Conservation (phyloP, 208 protist genomes). For the Leishmania aethiopica region DNA sequence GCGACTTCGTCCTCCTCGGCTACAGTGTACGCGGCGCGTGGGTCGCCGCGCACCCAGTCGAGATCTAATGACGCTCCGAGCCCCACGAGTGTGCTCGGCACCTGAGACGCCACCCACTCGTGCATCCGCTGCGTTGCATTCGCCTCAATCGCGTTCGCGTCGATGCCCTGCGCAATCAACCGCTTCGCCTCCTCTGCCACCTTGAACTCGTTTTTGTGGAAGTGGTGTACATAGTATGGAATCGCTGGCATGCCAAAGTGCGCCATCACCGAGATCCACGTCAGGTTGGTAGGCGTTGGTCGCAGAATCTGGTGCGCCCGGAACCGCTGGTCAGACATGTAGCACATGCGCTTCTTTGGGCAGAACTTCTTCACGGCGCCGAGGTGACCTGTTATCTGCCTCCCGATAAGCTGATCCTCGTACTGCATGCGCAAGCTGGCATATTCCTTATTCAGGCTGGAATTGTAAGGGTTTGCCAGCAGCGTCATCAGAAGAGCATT, state of each 20-base stretch:
- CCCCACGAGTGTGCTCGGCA: not conserved
- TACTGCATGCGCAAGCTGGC: not conserved
- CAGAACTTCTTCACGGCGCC: not conserved
- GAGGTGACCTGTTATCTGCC: not conserved
- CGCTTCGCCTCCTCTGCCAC: not conserved
- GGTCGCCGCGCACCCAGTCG: not conserved
- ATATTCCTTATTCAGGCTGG: not conserved
- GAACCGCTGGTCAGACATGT: not conserved
- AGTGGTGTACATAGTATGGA: constrained; percentile 2
- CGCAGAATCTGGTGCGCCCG: not conserved
- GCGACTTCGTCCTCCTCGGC: constrained; percentile 6
- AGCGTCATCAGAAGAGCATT: not conserved
- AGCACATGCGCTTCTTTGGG: not conserved
- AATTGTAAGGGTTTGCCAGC: not conserved
- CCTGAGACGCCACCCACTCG: not conserved
- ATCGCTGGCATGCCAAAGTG: constrained; percentile 1
- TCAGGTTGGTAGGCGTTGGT: not conserved
- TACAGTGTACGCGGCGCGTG: not conserved
- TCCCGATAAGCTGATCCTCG: not conserved
- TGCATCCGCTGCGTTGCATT: not conserved
- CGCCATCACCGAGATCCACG: not conserved
- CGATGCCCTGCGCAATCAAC: not conserved
- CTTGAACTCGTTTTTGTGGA: not conserved
- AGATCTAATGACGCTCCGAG: not conserved
- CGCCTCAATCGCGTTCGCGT: not conserved